Evolutionary conservation across 768 basidiomycete species (phyloP), one percentile per base, ranked within the genome.

Genomic region (Auricularia heimuer): DNA sequence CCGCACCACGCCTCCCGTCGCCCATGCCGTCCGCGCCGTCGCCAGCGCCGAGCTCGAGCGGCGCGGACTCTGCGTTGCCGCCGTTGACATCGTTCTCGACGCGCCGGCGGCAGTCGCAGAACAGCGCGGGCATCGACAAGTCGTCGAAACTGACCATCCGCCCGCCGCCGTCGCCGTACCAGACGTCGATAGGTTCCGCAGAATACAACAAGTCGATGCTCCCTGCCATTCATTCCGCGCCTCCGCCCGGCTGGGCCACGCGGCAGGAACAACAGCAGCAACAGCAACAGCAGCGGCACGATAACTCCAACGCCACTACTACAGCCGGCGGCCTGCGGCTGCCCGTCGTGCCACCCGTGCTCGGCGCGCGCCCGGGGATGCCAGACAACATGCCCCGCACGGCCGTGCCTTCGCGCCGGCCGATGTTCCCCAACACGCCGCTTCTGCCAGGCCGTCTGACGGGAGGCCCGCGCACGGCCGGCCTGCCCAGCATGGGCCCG

Each of bases 91-190:
- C 87, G 74, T 90, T 91, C 73, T 86, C 88, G 16, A 60, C 4
- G 14, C 82, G 84, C 44, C 88, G 90, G 63, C 84, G 89, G 58
- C 86, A 88, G 10, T 83, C 82, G 34, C 85, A 85, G 65, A 68
- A 85, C 12, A 84, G 85, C n/a, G 80, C 78, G 58, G 84, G 82
- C 72, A 88, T 72, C 60, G 72, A 80, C 75, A 91, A 90, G 73
- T 89, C 89, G 0, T 88, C 89, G 1, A 89, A 91, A 70, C 88
- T 90, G 67, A 70, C 90, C 67, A 90, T 92, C 78, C 87, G 84
- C 68, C 88, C 89, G 10, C 79, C 56, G 24, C 56, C 56, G 29
- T 33, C 29, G 29, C 56, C 56, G 21, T 60, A 60, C 35, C 51
- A 42, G 51, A 21, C 64, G 14, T 51, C 37, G 8, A 29, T 44